These are phyloP conservation scores for Trichosporon inkin DNA, from an alignment of 1,284 basidiomycete genomes.

Conservation along the genomic window DNA sequence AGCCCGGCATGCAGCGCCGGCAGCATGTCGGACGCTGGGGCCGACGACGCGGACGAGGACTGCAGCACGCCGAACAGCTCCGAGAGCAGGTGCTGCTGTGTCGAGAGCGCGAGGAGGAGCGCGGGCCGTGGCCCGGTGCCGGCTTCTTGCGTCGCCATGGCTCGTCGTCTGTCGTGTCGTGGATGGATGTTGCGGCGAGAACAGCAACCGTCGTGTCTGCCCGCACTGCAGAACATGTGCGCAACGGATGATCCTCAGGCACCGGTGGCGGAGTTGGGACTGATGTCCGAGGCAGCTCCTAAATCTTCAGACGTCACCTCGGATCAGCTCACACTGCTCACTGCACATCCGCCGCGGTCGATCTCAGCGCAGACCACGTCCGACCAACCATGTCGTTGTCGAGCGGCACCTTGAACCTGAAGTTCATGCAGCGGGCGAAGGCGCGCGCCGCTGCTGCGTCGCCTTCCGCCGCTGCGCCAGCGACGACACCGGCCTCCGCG, in stretches of 20 bases:
- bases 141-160: background rate
- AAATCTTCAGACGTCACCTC: background rate
- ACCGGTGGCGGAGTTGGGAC: background rate
- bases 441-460: slow-evolving; percentile 20
- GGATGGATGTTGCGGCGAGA: background rate
- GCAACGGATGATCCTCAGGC: background rate
- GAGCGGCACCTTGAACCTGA: slow-evolving; percentile 43
- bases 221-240: too few relatives aligned
- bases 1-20: slow-evolving; percentile 27
- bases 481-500: background rate
- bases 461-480: background rate
- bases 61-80: slow-evolving; percentile 35
- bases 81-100: slow-evolving; percentile 36
- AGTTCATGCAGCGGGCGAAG: slow-evolving; percentile 49
- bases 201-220: background rate
- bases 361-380: background rate
- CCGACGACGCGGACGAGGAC: slow-evolving; percentile 3
- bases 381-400: slow-evolving; percentile 37
- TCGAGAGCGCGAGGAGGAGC: slow-evolving; percentile 38
- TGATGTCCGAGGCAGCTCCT: background rate
- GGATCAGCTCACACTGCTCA: too few relatives aligned
- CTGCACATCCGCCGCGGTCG: background rate
- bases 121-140: slow-evolving; percentile 26
- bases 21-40: slow-evolving; percentile 4
- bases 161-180: background rate